These are phyloP conservation scores for Penicillium sp. DNA, from an alignment of 2,329 filamentous ascomycete genomes.

Conservation along the genomic window DNA sequence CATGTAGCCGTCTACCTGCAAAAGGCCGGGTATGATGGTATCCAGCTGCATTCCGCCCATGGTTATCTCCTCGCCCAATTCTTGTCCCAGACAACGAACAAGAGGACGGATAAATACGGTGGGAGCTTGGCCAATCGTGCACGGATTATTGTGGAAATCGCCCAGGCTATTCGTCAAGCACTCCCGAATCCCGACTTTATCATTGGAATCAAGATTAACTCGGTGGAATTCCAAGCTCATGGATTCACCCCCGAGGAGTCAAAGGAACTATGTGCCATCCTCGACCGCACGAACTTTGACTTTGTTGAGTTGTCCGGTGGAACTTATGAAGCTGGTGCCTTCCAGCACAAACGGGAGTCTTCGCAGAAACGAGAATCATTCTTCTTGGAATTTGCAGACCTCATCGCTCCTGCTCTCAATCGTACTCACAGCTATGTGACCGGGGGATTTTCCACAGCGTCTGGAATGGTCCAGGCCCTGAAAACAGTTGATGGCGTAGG, in stretches of 20 bases:
- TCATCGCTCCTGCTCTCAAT: constrained; percentile 47
- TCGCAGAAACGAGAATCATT: constrained; percentile 59
- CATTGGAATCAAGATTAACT: constrained; percentile 21
- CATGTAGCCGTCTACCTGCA: constrained; percentile 22
- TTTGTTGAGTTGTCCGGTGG: constrained; percentile 61
- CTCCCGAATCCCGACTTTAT: constrained; percentile 16
- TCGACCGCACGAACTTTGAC: constrained; percentile 34
- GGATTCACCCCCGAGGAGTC: constrained; percentile 6
- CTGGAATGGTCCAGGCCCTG: constrained; percentile 60
- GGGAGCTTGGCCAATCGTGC: constrained; percentile 24
- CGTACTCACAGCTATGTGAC: constrained; percentile 49
- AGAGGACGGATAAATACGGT: constrained; percentile 22
- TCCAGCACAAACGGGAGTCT: constrained; percentile 54
- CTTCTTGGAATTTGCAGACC: constrained; percentile 61
- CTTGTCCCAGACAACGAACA: constrained; percentile 19
- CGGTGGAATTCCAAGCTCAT: constrained; percentile 5
- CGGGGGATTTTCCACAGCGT: constrained; percentile 56
- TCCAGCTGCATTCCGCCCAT: constrained; percentile 19
- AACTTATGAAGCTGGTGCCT: constrained; percentile 57
- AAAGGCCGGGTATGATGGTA: constrained; percentile 25
- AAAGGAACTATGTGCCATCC: constrained; percentile 36
- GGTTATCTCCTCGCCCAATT: constrained; percentile 28
- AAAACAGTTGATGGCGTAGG: constrained; percentile 60
- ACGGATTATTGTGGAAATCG: constrained; percentile 22
- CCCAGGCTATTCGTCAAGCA: constrained; percentile 20